Conservation (phyloP, 2,329 filamentous ascomycete genomes). For the Amauroascus verrucosus region DNA sequence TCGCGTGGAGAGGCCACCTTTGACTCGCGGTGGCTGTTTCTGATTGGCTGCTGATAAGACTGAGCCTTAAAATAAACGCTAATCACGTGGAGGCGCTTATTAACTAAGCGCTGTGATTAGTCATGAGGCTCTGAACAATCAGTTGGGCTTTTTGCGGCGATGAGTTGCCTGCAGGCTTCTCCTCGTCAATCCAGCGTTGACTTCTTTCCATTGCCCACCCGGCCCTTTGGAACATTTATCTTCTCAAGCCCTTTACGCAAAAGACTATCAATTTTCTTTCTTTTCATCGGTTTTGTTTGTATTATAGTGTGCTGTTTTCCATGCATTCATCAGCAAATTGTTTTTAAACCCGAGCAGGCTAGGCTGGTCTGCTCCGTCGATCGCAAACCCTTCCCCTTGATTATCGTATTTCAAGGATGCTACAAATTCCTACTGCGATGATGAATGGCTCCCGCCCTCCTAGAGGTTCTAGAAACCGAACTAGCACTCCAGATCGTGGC, state of each 20-base stretch:
- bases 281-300: not conserved
- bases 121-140: not conserved
- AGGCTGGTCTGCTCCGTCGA: conserved; percentile 4
- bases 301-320: not conserved
- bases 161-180: not conserved
- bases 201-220: not conserved
- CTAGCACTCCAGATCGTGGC: conserved; percentile 31
- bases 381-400: not conserved
- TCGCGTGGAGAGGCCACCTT: conserved; percentile 5
- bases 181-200: too few species aligned
- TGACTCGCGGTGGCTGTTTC: not conserved
- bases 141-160: not conserved
- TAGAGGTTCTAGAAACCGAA: conserved; percentile 22
- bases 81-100: conserved; percentile 1
- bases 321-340: not conserved
- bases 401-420: conserved; percentile 5
- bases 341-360: conserved; percentile 3
- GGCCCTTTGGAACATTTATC: not conserved
- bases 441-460: conserved; percentile 26
- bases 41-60: conserved; percentile 2
- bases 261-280: not conserved
- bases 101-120: not conserved
- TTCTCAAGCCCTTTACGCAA: not conserved
- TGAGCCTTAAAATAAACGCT: not conserved
- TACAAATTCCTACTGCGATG: conserved; percentile 15